Percentiles rank a stretch among this genome's conserved stretches.
phyloP scores from a whole-genome alignment of 225 moss, liverwort and hornwort species.

The Pseudoscleropodium purum region DNA sequence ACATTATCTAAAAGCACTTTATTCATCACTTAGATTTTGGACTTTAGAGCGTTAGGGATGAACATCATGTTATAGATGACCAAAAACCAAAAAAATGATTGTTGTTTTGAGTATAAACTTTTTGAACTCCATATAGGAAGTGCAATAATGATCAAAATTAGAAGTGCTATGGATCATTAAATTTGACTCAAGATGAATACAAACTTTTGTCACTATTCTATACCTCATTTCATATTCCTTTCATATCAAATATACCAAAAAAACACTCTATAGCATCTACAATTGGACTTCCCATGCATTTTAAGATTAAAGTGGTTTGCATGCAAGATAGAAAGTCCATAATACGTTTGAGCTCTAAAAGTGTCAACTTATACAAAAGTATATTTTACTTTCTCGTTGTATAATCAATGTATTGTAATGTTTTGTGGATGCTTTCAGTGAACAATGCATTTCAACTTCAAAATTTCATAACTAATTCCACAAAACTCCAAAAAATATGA shows the following conservation, averaged over 20 bases:
- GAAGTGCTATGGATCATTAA: rapidly evolving
- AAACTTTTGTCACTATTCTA: too few relatives aligned
- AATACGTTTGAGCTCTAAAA: rapidly evolving
- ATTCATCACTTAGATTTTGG: background rate
- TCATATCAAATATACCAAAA: background rate
- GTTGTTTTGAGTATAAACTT: background rate
- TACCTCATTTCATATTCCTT: rapidly evolving
- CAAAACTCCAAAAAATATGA: background rate
- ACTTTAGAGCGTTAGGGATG: rapidly evolving
- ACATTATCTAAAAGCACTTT: background rate
- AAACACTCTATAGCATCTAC: rapidly evolving
- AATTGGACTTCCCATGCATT: rapidly evolving
- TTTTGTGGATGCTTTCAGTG: too few relatives aligned
- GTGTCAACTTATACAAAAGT: rapidly evolving
- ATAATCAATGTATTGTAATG: background rate
- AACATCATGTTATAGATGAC: rapidly evolving
- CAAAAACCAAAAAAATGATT: too few relatives aligned
- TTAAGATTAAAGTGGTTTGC: rapidly evolving
- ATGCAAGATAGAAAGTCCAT: background rate
- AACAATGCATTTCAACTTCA: background rate
- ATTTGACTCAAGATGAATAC: rapidly evolving
- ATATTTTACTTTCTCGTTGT: background rate
- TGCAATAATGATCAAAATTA: background rate
- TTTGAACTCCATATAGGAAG: background rate
- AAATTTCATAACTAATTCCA: background rate